These are phyloP conservation scores for Glycyrrhiza uralensis DNA, from an alignment of 306 rosid genomes.

Conservation along the genomic window DNA sequence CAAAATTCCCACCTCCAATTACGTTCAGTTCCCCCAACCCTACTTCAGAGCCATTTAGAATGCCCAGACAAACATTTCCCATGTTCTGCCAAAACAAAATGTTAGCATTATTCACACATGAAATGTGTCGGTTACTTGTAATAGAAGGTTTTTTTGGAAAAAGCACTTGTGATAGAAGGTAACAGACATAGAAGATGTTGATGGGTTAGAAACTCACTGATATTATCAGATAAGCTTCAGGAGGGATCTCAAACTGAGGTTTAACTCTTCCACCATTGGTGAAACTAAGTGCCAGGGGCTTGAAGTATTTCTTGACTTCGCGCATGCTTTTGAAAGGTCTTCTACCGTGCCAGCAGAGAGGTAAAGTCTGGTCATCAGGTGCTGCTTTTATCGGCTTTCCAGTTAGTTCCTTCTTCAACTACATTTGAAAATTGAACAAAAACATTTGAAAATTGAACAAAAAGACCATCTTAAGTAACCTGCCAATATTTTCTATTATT, in stretches of 20 bases:
- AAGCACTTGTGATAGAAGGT: neutral
- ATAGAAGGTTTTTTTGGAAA: too few species aligned
- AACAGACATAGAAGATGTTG: neutral
- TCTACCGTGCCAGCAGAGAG: slow-evolving; percentile 79
- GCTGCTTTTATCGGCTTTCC: slow-evolving; percentile 55
- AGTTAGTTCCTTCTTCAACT: slow-evolving; percentile 60
- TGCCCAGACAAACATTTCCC: slow-evolving; percentile 92
- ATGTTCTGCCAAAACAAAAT: slow-evolving; percentile 36
- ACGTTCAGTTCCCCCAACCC: slow-evolving; percentile 58
- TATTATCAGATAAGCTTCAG: slow-evolving; percentile 75
- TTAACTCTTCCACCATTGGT: slow-evolving; percentile 42
- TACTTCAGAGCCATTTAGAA: slow-evolving; percentile 70
- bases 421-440: slow-evolving; percentile 30
- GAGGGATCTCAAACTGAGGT: slow-evolving; percentile 67
- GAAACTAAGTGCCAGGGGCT: slow-evolving; percentile 66
- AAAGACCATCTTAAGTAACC: neutral
- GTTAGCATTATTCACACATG: slow-evolving; percentile 25
- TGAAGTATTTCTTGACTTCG: slow-evolving; percentile 79
- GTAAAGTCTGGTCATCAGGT: slow-evolving; percentile 57
- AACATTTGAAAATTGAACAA: slow-evolving; percentile 29
- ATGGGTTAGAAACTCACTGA: slow-evolving; percentile 50
- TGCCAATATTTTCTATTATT: neutral
- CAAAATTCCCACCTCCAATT: slow-evolving; percentile 63
- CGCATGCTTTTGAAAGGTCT: slow-evolving; percentile 62
- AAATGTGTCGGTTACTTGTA: neutral